Evolutionary conservation across 805 yeast genomes (phyloP), one percentile per base, ranked within the genome.

Genomic region (Sungouiella thailandica): DNA sequence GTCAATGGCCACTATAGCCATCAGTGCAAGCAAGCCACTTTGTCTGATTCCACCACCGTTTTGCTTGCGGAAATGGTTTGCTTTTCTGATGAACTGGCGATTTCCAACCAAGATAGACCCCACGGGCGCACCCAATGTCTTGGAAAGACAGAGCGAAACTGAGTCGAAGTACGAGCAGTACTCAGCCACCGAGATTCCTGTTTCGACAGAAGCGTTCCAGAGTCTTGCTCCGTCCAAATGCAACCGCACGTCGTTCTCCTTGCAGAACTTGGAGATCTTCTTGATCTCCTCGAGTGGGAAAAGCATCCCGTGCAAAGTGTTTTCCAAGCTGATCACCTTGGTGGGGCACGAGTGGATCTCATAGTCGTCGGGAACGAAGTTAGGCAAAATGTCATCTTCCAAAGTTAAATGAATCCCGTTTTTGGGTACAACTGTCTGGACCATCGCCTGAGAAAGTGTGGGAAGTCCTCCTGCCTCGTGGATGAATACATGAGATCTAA

Each of bases 31-130:
- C 18, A 65, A 41, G 3, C 72, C 71, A 3, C 62, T 52, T 42
- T 66, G 72, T 40, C 72, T 53, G 33, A 66, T 59, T 3, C 72
- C 71, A 14, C 72, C 72, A 10, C 72, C 72, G 33, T 54, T 55
- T 41, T 66, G 72, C 43, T 66, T 66, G 27, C 53, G 58, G 49
- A 66, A 66, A 41, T 66, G 70, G 35, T 66, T 66, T n/a, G 70
- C 70, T 40, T 66, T 66, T 11, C 41, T 40, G 28, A 66, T 58
- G 31, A 62, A 56, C 23, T 42, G 43, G n/a, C 36, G 32, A 10
- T 49, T 50, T 1, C 59, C 58, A 9, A 65, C 71, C 33, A 66
- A 53, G 4, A 66, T 60, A 3, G 68, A 60, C 2, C 72, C 72
- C 29, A 66, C 53, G 4, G 72, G 72, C 2, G 72, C 71, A 14